Evolutionary conservation across 116 monocot genomes (phyloP).

Genomic region (Phalaenopsis hybrid): DNA sequence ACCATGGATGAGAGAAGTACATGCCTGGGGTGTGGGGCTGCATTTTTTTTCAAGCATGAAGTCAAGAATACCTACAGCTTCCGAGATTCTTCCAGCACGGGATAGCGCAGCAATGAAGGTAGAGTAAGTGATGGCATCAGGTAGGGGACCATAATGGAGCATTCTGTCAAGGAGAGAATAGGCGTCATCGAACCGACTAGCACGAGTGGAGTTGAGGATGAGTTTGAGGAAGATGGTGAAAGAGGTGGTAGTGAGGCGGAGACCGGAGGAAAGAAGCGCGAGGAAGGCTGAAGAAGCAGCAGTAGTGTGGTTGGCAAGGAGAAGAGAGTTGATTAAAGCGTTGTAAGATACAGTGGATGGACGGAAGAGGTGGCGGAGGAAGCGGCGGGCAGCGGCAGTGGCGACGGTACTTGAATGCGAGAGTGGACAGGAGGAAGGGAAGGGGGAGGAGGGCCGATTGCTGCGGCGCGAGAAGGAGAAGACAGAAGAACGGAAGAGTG

Average conservation of each 20-base stretch:
- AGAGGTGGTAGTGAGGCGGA: slow-evolving; percentile 1
- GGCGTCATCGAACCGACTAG: background rate
- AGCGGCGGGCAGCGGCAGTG: slow-evolving; percentile 57
- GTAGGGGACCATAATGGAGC: slow-evolving; percentile 3
- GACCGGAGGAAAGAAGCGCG: slow-evolving; percentile 4
- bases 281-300: background rate
- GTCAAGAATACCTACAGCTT: slow-evolving; percentile 27
- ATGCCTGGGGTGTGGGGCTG: slow-evolving; percentile 24
- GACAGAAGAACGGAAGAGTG: slow-evolving; percentile 12
- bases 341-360: slow-evolving; percentile 18
- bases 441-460: slow-evolving; percentile 42
- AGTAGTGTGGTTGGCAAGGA: slow-evolving; percentile 7
- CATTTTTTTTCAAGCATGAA: slow-evolving; percentile 15
- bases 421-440: slow-evolving; percentile 13
- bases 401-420: slow-evolving; percentile 38
- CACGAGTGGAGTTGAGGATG: background rate
- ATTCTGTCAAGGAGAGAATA: slow-evolving; percentile 16
- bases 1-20: slow-evolving; percentile 24
- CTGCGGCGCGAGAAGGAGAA: slow-evolving; percentile 38
- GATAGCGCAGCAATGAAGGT: slow-evolving; percentile 23
- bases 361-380: slow-evolving; percentile 15
- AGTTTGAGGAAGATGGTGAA: slow-evolving; percentile 10
- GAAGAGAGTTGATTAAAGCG: slow-evolving; percentile 13
- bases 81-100: slow-evolving; percentile 10
- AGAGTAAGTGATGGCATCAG: slow-evolving; percentile 20